Conservation (phyloP, 371 early-diverging fungal species). For the Mortierella sp. region DNA sequence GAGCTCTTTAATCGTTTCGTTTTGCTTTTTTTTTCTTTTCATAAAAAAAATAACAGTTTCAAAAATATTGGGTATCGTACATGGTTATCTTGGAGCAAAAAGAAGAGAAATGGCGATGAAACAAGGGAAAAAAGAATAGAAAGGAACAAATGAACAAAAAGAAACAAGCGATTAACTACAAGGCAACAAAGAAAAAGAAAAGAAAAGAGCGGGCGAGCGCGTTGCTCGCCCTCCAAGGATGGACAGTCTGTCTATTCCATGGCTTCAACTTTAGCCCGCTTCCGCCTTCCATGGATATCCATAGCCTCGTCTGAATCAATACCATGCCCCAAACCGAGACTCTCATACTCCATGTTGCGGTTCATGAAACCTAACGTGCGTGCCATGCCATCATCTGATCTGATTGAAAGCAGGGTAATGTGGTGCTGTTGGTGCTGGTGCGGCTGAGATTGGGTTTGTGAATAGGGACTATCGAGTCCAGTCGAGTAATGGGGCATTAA, state of each 20-base stretch:
- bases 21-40: neutral
- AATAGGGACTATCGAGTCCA: conserved; percentile 12
- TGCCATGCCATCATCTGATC: conserved; percentile 20
- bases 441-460: conserved; percentile 14
- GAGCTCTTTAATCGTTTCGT: too few relatives aligned
- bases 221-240: too few relatives aligned
- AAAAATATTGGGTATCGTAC: too few relatives aligned
- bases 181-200: conserved; percentile 10
- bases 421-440: conserved; percentile 21
- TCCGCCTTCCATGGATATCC: conserved; percentile 22
- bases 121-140: conserved; percentile 1
- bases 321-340: conserved; percentile 6
- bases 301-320: conserved; percentile 9
- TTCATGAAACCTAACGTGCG: conserved; percentile 10
- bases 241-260: conserved; percentile 29
- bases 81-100: too few relatives aligned
- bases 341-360: conserved; percentile 21
- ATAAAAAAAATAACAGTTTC: neutral
- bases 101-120: neutral
- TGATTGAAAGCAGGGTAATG: conserved; percentile 36
- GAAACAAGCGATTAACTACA: too few relatives aligned
- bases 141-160: too few relatives aligned
- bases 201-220: neutral
- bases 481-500: conserved; percentile 14
- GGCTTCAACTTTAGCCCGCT: conserved; percentile 36